Conservation (phyloP, 768 basidiomycete genomes). For the Fibroporia radiculosa region DNA sequence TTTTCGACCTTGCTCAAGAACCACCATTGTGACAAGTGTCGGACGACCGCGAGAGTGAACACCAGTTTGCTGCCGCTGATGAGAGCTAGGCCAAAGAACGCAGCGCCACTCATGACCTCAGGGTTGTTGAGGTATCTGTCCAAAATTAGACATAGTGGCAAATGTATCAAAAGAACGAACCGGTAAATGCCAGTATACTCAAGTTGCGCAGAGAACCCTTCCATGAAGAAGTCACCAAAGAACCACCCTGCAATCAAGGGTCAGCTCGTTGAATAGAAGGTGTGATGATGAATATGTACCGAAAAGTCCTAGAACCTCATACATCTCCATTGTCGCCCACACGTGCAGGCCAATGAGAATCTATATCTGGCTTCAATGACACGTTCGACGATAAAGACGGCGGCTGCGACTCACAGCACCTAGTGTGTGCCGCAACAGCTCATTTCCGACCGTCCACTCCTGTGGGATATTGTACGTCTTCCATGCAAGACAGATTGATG, state of each 20-base stretch:
- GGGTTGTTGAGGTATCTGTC: slow-evolving; percentile 87
- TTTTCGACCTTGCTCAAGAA: slow-evolving; percentile 89
- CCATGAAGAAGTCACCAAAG: slow-evolving; percentile 96
- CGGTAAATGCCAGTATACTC: slow-evolving; percentile 98
- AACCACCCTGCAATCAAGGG: slow-evolving; percentile 70
- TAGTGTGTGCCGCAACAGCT: slow-evolving; percentile 80
- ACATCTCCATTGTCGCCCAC: slow-evolving; percentile 88
- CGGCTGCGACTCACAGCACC: slow-evolving; percentile 56
- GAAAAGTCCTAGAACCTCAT: slow-evolving; percentile 89
- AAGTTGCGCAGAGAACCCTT: slow-evolving; percentile 81
- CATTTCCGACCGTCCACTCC: slow-evolving; percentile 84
- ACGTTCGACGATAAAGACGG: background rate
- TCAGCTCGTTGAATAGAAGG: background rate
- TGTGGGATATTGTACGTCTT: slow-evolving; percentile 78
- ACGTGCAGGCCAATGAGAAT: slow-evolving; percentile 74
- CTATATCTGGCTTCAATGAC: slow-evolving; percentile 7
- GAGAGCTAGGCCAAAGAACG: slow-evolving; percentile 88
- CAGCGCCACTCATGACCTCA: slow-evolving; percentile 91
- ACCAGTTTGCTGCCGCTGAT: slow-evolving; percentile 94
- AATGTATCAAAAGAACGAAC: slow-evolving; percentile 28
- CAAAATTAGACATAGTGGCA: background rate
- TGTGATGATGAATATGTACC: slow-evolving; percentile 37
- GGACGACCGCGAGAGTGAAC: slow-evolving; percentile 72
- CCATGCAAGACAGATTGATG: slow-evolving; percentile 81
- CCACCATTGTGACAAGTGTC: slow-evolving; percentile 91